Conservation (phyloP, 352 stramenopile genomes). For the Achlya hypogyna region DNA sequence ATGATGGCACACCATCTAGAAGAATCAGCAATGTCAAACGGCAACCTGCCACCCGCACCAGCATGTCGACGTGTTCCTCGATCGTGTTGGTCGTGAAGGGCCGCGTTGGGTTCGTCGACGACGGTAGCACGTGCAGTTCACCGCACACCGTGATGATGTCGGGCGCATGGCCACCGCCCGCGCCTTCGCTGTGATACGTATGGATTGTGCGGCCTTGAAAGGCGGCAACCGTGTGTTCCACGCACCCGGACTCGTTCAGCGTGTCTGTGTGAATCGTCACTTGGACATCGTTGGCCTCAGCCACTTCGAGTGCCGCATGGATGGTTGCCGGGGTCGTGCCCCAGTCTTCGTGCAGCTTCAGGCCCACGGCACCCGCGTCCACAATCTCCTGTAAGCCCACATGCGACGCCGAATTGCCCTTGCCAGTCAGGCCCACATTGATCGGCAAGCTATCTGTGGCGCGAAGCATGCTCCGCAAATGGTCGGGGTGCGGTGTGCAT, state of each 20-base stretch:
- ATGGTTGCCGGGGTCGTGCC: constrained; percentile 94
- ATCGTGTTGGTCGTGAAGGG: constrained; percentile 97
- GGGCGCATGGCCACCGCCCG: constrained; percentile 90
- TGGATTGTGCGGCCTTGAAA: constrained; percentile 96
- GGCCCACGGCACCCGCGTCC: constrained; percentile 83
- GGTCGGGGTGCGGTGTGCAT: constrained; percentile 91
- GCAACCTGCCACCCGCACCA: constrained; percentile 29
- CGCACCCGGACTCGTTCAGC: constrained; percentile 93
- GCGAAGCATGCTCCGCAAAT: constrained; percentile 95
- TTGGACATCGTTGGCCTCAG: constrained; percentile 88
- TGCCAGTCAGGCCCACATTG: constrained; percentile 97
- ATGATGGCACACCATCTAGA: constrained; percentile 95
- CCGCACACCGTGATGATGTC: constrained; percentile 96
- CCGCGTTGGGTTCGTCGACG: constrained; percentile 94
- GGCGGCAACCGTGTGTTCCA: constrained; percentile 91
- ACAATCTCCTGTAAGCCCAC: constrained; percentile 86
- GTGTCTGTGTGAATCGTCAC: constrained; percentile 98
- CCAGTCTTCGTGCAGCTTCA: constrained; percentile 98
- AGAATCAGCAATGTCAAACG: not conserved
- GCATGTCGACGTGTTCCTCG: constrained; percentile 98
- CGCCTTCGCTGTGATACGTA: constrained; percentile 93
- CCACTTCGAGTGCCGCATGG: constrained; percentile 87
- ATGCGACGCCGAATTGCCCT: constrained; percentile 90
- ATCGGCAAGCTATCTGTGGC: constrained; percentile 88
- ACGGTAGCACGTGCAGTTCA: constrained; percentile 90